phyloP scores from a whole-genome alignment of 306 rosid species.

The Hippophae rhamnoides region DNA sequence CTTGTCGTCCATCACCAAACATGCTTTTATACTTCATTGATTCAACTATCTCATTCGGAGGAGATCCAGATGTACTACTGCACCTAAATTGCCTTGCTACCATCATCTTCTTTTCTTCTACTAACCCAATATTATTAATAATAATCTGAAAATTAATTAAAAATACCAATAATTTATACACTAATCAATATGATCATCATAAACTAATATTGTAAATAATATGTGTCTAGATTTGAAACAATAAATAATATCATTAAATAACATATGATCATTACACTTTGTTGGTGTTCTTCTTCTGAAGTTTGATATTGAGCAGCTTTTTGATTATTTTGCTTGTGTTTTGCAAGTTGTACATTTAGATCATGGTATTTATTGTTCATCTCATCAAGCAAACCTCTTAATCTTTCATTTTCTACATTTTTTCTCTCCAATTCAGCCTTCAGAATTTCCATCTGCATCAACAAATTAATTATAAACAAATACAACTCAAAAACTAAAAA shows the following conservation, averaged over 20 bases:
- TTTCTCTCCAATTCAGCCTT: slow-evolving; percentile 31
- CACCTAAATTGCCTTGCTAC: no score
- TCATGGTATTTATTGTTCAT: slow-evolving; percentile 27
- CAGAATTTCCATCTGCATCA: slow-evolving; percentile 23
- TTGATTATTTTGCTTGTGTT: slow-evolving; percentile 11
- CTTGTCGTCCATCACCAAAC: no score
- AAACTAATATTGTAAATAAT: no score
- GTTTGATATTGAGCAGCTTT: background rate
- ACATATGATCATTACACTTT: background rate
- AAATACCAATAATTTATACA: no score
- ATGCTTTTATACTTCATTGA: background rate
- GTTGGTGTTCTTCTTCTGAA: background rate
- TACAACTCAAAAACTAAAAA: background rate
- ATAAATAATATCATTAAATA: background rate
- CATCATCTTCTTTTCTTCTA: slow-evolving; percentile 16
- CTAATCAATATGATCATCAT: no score
- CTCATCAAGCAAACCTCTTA: slow-evolving; percentile 31
- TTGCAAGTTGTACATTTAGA: slow-evolving; percentile 26
- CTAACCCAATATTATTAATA: slow-evolving; percentile 5
- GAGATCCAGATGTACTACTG: background rate
- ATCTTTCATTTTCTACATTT: slow-evolving; percentile 34
- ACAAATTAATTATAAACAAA: background rate
- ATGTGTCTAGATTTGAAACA: background rate
- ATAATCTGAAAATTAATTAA: slow-evolving; percentile 20
- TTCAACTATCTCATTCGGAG: slow-evolving; percentile 16